Base-by-base conservation (phyloP, 495 filamentous ascomycete genomes). In the Penicillium alfredii region DNA sequence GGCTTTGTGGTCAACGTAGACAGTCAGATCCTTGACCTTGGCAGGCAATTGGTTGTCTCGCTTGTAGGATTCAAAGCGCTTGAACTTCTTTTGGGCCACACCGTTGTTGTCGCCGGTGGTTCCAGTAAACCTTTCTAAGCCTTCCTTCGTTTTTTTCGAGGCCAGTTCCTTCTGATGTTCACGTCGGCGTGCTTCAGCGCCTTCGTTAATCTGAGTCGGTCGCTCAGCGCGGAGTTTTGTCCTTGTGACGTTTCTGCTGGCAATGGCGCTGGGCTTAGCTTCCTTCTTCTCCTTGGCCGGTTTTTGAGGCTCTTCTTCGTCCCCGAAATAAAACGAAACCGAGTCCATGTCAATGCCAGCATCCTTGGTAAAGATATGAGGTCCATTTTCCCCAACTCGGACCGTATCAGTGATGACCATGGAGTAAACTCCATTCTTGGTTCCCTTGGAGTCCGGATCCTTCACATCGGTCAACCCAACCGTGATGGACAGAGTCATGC, bases 1-100 rank as follows among this genome's bases (percentile, higher is more conserved):
- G 44, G 85, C 88, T 65, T 93, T 96, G 35, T 75, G 71, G 58
- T 99, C 93, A 22, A 97, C 84, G 25, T 94, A 77, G 32, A 99
- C 83, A 16, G 79, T 80, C 27, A 97, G 70, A 49, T 94, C 88
- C 52, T 81, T 80, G 44, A 94, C 80, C 61, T 77, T 78, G 7
- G 73, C 54, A 2, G 93, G 93, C 30, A 99, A 78, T 54, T 97
- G 90, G 49, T 90, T 95, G 58, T 99, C 92, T 16, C 93, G 80
- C 66, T 97, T 99, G 68, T 99, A 99, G 1, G 93, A 96, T 62
- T 97, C 93, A 55, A 97, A 99, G 23, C 84, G 83, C 66, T 97
- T 97, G 71, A 97, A 96, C 62, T 86, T 88, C 71, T 97, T 97
- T 57, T 90, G 77, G 30, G 86, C 77, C 16, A 83, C 82, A n/a